A percentile compares a stretch with the other conserved stretches of the same genome.
These are phyloP conservation scores for Uronychia binucleata DNA, from an alignment of 73 alveolate species.

Conservation along the genomic window DNA sequence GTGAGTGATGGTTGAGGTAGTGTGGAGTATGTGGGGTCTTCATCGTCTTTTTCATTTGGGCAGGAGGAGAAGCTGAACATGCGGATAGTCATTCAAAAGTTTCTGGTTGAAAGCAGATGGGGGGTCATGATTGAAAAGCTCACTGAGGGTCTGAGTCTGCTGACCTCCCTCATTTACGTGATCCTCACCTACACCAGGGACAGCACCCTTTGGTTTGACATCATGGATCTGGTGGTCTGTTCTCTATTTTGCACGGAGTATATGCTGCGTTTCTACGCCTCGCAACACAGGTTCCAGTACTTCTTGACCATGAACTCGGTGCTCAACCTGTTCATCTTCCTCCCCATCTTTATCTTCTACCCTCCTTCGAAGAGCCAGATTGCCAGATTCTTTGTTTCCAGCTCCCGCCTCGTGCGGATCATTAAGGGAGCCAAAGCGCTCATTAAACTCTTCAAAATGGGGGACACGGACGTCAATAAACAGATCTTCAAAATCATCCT, in stretches of 20 bases:
- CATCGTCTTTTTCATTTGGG: too few species aligned
- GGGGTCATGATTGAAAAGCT: background rate
- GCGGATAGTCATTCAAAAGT: background rate
- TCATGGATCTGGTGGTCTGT: constrained; percentile 21
- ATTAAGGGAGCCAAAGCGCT: constrained; percentile 15
- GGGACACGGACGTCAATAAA: constrained; percentile 57
- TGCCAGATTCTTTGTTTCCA: constrained; percentile 14
- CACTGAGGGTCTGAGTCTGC: constrained; percentile 5
- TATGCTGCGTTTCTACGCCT: constrained; percentile 25
- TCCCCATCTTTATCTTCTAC: constrained; percentile 26
- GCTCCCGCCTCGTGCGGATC: constrained; percentile 30
- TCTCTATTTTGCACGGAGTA: constrained; percentile 13
- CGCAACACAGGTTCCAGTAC: constrained; percentile 35
- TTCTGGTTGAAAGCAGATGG: background rate
- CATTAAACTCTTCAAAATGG: constrained; percentile 17
- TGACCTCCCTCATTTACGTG: constrained; percentile 1
- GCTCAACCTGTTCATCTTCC: constrained; percentile 23
- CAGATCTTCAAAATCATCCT: constrained; percentile 37
- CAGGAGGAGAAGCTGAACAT: background rate
- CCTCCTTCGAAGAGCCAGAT: background rate
- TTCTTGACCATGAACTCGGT: constrained; percentile 21
- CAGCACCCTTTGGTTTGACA: constrained; percentile 20
- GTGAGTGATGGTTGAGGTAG: too few species aligned
- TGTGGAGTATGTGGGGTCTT: too few species aligned
- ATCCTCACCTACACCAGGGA: constrained; percentile 1